A percentile compares a stretch with the other conserved stretches of the same genome.
Evolutionary conservation across 2,329 filamentous ascomycete genomes (phyloP).

Genomic region (Aspergillus ibericus): DNA sequence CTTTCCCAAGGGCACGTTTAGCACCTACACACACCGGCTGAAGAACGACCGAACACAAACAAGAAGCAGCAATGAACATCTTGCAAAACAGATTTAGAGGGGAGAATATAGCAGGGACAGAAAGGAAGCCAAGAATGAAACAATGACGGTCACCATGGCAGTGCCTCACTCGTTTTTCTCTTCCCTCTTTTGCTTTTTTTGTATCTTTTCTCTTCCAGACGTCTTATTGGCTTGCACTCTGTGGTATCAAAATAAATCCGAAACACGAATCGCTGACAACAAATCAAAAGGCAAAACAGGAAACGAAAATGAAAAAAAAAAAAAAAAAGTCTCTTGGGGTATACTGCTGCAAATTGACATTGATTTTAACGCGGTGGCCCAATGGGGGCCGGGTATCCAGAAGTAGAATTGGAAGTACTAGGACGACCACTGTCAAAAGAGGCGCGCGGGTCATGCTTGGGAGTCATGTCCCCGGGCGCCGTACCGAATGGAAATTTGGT

Average conservation of each 20-base stretch:
- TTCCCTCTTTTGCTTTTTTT: slow-evolving; percentile 8
- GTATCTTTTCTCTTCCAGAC: slow-evolving; percentile 9
- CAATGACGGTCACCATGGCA: not conserved
- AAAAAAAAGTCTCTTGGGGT: slow-evolving; percentile 40
- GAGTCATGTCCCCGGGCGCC: slow-evolving; percentile 74
- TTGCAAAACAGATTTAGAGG: not conserved
- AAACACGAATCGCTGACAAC: slow-evolving; percentile 25
- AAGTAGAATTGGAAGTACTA: slow-evolving; percentile 94
- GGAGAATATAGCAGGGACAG: not conserved
- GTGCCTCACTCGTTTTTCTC: slow-evolving; percentile 2
- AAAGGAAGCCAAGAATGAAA: not conserved
- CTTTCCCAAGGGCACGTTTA: not conserved
- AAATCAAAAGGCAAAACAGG: slow-evolving; percentile 46
- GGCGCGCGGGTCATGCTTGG: slow-evolving; percentile 77
- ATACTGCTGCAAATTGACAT: slow-evolving; percentile 48
- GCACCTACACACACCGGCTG: not conserved
- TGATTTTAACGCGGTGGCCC: slow-evolving; percentile 81
- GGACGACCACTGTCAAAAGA: slow-evolving; percentile 90
- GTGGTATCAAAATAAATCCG: slow-evolving; percentile 33
- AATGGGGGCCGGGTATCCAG: slow-evolving; percentile 92
- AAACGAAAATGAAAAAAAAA: slow-evolving; percentile 33
- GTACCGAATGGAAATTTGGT: slow-evolving; percentile 66
- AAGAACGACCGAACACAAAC: not conserved
- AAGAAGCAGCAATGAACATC: not conserved
- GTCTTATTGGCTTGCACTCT: slow-evolving; percentile 20